phyloP scores from a whole-genome alignment of 164 flowering plant genomes.

The Chimonanthus salicifolius region DNA sequence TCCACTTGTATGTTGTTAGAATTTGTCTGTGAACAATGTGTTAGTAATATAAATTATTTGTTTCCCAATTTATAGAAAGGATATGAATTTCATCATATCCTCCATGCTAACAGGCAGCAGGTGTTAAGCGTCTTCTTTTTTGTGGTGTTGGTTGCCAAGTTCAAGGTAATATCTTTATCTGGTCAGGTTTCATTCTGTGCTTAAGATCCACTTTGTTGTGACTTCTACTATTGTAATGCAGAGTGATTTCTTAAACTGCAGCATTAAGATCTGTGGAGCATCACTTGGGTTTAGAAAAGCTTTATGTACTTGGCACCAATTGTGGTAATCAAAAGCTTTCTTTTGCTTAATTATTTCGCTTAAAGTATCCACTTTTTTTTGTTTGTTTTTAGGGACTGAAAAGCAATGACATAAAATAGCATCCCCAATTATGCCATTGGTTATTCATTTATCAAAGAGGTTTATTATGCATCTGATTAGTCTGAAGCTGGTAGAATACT shows the following conservation, averaged over 20 bases:
- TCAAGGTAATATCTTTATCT: constrained; percentile 52
- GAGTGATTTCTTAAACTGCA: constrained; percentile 83
- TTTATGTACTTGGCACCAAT: constrained; percentile 93
- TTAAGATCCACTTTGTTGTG: constrained; percentile 29
- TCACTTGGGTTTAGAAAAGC: constrained; percentile 86
- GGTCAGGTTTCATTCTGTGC: constrained; percentile 1
- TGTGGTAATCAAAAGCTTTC: constrained; percentile 53
- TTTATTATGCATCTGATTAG: neutral
- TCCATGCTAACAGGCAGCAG: constrained; percentile 64
- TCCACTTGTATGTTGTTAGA: neutral
- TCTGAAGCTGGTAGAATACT: too few species aligned
- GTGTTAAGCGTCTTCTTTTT: constrained; percentile 92
- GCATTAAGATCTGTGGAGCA: constrained; percentile 94
- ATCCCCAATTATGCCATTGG: neutral
- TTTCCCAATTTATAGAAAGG: neutral
- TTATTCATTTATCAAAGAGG: neutral
- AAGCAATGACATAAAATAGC: neutral
- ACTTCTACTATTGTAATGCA: constrained; percentile 69
- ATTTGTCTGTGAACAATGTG: neutral
- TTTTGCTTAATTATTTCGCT: neutral
- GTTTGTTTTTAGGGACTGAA: neutral
- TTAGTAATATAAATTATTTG: neutral
- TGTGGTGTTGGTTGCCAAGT: constrained; percentile 99
- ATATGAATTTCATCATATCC: neutral
- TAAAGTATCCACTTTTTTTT: neutral